phyloP scores from a whole-genome alignment of 2,329 filamentous ascomycete species.

The Ustulina deusta region DNA sequence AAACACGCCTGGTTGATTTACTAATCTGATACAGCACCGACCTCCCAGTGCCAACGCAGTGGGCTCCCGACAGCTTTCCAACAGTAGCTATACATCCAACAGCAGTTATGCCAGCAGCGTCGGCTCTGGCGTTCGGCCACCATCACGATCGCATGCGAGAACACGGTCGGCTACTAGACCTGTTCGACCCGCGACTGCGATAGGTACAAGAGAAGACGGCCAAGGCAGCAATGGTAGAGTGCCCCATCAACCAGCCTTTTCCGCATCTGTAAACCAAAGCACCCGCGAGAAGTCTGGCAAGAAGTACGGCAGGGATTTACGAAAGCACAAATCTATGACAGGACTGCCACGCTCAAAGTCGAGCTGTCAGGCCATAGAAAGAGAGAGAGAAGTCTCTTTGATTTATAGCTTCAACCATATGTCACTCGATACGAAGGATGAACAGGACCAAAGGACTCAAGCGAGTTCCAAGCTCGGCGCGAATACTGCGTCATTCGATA shows the following conservation, averaged over 20 bases:
- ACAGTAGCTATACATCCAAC: conserved; percentile 54
- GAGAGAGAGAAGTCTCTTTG: conserved; percentile 60
- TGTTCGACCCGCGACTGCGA: conserved; percentile 50
- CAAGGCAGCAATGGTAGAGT: conserved; percentile 57
- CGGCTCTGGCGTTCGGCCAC: conserved; percentile 53
- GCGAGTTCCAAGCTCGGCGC: conserved; percentile 56
- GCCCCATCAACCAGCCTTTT: conserved; percentile 40
- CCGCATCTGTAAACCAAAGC: conserved; percentile 34
- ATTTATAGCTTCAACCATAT: conserved; percentile 54
- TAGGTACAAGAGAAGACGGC: conserved; percentile 45
- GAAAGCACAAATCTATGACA: conserved; percentile 47
- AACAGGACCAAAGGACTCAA: conserved; percentile 57
- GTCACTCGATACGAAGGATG: conserved; percentile 54
- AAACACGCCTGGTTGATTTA: not conserved
- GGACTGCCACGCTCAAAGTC: conserved; percentile 38
- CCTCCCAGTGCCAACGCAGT: conserved; percentile 17
- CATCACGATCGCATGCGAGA: conserved; percentile 49
- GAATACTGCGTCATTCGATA: conserved; percentile 43
- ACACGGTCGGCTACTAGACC: conserved; percentile 48
- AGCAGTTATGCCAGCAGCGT: conserved; percentile 54
- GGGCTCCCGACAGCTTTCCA: conserved; percentile 44
- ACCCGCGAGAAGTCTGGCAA: conserved; percentile 34
- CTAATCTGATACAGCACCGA: conserved; percentile 40
- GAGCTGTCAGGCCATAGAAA: conserved; percentile 35
- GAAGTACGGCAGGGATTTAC: conserved; percentile 41